Conservation (phyloP, 1,284 basidiomycete species). For the Nidula niveotomentosa region DNA sequence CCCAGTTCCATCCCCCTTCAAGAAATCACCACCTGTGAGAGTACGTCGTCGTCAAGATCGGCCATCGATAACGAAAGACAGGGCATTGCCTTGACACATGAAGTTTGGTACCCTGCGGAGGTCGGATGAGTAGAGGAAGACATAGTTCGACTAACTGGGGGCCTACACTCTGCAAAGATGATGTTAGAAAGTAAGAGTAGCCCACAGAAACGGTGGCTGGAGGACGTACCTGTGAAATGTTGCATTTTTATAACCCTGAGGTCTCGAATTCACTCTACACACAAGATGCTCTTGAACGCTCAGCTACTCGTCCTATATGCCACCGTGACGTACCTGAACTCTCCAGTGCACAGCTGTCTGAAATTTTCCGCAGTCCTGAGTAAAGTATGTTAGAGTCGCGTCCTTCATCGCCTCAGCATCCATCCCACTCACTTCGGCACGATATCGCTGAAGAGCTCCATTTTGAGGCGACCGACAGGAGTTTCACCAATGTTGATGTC, state of each 20-base stretch:
- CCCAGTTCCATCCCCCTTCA: conserved; percentile 92
- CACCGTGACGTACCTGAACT: conserved; percentile 65
- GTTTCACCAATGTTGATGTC: conserved; percentile 96
- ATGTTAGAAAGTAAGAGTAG: conserved; percentile 15
- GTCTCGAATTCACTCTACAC: conserved; percentile 76
- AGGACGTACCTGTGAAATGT: conserved; percentile 84
- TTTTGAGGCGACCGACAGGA: conserved; percentile 91
- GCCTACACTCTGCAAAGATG: conserved; percentile 66
- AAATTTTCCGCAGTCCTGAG: conserved; percentile 95
- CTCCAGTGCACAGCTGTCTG: conserved; percentile 94
- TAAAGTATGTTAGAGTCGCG: conserved; percentile 3
- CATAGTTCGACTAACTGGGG: conserved; percentile 5
- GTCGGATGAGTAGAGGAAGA: conserved; percentile 11
- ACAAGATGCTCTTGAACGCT: background rate
- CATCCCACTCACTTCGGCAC: conserved; percentile 74
- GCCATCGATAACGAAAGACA: background rate
- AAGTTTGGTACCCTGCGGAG: conserved; percentile 67
- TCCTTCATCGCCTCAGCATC: background rate
- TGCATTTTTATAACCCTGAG: conserved; percentile 87
- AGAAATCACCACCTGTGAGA: conserved; percentile 76
- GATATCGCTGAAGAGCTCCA: conserved; percentile 92
- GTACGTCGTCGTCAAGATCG: background rate
- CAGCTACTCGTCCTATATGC: background rate
- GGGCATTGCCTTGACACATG: conserved; percentile 77
- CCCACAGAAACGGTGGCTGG: background rate